Evolutionary conservation across 2,329 filamentous ascomycete genomes (phyloP).

Genomic region (Neonectria ditissima): DNA sequence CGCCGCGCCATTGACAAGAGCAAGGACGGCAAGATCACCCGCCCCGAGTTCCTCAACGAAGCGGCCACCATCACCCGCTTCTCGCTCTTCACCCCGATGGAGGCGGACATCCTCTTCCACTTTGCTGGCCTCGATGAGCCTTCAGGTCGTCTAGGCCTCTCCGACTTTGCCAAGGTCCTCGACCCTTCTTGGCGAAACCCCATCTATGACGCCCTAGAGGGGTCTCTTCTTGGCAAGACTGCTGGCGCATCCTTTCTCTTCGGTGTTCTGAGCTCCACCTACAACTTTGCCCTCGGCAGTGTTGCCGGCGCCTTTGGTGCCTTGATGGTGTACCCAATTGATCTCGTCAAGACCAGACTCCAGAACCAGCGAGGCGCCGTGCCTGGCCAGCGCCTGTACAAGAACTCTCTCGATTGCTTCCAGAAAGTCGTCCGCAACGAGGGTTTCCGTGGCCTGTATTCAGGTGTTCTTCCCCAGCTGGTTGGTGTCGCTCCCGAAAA

Average conservation of each 20-base stretch:
- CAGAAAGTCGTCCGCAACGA: slow-evolving; percentile 94
- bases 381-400: slow-evolving; percentile 90
- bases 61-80: slow-evolving; percentile 92
- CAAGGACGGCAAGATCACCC: slow-evolving; percentile 90
- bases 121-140: slow-evolving; percentile 94
- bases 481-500: slow-evolving; percentile 99
- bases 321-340: slow-evolving; percentile 99
- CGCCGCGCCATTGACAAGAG: slow-evolving; percentile 87
- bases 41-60: slow-evolving; percentile 94
- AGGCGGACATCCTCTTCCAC: slow-evolving; percentile 98
- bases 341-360: slow-evolving; percentile 97
- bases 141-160: slow-evolving; percentile 83
- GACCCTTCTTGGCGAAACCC: slow-evolving; percentile 89
- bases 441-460: slow-evolving; percentile 90
- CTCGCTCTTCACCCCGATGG: slow-evolving; percentile 97
- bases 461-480: slow-evolving; percentile 92
- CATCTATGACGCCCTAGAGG: slow-evolving; percentile 62
- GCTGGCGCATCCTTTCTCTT: slow-evolving; percentile 62
- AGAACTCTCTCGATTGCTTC: slow-evolving; percentile 96
- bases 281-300: slow-evolving; percentile 91
- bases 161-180: slow-evolving; percentile 93
- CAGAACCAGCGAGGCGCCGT: slow-evolving; percentile 88
- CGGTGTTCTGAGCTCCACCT: slow-evolving; percentile 74
- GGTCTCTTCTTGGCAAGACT: slow-evolving; percentile 53
- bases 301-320: slow-evolving; percentile 96